These are phyloP conservation scores for Yarrowia sp. DNA, from an alignment of 805 yeast genomes.

Conservation along the genomic window DNA sequence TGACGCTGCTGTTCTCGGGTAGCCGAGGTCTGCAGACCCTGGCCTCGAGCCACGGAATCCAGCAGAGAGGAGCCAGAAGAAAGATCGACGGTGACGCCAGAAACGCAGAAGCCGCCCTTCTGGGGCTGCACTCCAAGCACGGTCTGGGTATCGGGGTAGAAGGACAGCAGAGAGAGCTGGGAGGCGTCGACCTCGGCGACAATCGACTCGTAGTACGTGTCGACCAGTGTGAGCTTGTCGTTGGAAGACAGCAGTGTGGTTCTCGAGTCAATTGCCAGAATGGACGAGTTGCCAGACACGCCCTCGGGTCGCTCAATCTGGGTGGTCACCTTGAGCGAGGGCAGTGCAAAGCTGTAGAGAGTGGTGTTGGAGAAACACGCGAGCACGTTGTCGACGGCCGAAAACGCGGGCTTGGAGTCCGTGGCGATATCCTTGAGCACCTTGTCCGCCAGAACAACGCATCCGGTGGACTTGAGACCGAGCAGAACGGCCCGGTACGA, in stretches of 20 bases:
- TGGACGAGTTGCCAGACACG: constrained; percentile 36
- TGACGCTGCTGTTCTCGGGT: constrained; percentile 31
- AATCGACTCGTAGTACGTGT: constrained; percentile 48
- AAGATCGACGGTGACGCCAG: constrained; percentile 29
- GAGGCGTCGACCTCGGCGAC: constrained; percentile 41
- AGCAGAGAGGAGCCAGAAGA: constrained; percentile 32
- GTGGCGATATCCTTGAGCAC: constrained; percentile 28
- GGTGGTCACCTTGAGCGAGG: constrained; percentile 37
- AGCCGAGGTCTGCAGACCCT: constrained; percentile 27
- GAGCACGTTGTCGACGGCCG: constrained; percentile 21
- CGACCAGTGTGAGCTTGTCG: constrained; percentile 52
- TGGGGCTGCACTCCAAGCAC: constrained; percentile 36
- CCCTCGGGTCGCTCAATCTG: constrained; percentile 29
- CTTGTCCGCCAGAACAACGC: constrained; percentile 31
- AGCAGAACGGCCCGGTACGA: constrained; percentile 29
- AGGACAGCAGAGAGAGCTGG: constrained; percentile 38
- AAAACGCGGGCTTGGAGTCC: constrained; percentile 21
- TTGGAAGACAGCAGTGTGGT: constrained; percentile 46
- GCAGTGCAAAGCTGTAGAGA: constrained; percentile 28
- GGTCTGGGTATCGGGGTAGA: constrained; percentile 41
- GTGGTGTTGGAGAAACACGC: constrained; percentile 30
- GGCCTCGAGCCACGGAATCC: constrained; percentile 34
- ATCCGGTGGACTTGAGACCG: constrained; percentile 27
- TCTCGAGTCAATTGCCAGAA: constrained; percentile 47
- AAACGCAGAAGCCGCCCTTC: constrained; percentile 28